Evolutionary conservation across 2,329 filamentous ascomycete species (phyloP).

Genomic region (Exserohilum turcica): DNA sequence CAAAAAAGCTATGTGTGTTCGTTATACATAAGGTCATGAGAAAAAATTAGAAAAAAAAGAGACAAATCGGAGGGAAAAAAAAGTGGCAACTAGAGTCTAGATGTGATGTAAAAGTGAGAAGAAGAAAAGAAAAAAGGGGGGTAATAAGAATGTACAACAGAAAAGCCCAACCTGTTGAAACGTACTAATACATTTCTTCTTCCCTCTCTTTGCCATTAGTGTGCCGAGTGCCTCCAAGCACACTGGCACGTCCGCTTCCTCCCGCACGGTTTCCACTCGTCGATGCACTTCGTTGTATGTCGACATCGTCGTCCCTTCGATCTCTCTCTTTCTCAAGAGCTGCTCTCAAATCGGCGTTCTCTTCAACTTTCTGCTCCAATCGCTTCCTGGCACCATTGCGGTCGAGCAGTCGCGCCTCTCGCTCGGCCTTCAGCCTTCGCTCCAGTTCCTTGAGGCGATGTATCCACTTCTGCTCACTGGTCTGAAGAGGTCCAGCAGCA

Average conservation of each 20-base stretch:
- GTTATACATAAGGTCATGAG: constrained; percentile 16
- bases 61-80: background rate
- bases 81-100: constrained; percentile 4
- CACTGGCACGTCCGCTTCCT: constrained; percentile 28
- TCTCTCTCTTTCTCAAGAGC: constrained; percentile 65
- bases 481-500: constrained; percentile 46
- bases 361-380: constrained; percentile 73
- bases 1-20: constrained; percentile 2
- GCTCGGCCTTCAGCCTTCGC: constrained; percentile 83
- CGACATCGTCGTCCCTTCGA: constrained; percentile 28
- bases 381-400: constrained; percentile 80
- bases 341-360: constrained; percentile 72
- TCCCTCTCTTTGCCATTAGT: constrained; percentile 20
- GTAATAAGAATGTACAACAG: background rate
- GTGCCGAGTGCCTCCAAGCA: constrained; percentile 19
- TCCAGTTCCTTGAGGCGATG: constrained; percentile 86
- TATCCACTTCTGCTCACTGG: constrained; percentile 77
- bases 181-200: constrained; percentile 32
- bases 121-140: background rate
- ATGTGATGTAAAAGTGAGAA: too few species aligned
- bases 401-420: constrained; percentile 84
- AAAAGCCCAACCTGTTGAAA: background rate
- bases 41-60: constrained; percentile 3
- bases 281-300: constrained; percentile 23
- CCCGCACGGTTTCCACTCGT: constrained; percentile 25